Evolutionary conservation across 352 stramenopile species (phyloP).

Genomic region (Phytophthora pini): DNA sequence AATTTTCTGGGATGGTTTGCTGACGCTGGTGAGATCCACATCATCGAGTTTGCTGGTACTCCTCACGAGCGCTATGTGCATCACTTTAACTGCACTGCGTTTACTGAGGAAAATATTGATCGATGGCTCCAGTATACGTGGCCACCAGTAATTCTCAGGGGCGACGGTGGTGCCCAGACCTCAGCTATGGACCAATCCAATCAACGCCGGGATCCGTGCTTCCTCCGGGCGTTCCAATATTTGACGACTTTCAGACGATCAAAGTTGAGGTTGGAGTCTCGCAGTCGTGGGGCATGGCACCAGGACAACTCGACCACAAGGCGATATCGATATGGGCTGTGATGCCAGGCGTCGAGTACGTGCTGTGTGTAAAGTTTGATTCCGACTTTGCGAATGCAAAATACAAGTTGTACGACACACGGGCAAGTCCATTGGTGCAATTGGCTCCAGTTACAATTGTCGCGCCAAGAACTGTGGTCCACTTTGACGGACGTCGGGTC

Average conservation of each 20-base stretch:
- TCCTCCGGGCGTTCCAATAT: too few species aligned
- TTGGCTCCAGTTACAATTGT: too few species aligned
- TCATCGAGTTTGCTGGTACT: slow-evolving; percentile 44
- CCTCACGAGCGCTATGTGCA: slow-evolving; percentile 28
- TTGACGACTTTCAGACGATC: too few species aligned
- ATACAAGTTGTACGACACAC: too few species aligned
- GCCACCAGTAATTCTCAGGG: slow-evolving; percentile 38
- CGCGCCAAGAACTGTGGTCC: too few species aligned
- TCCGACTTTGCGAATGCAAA: too few species aligned
- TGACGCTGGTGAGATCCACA: slow-evolving; percentile 43
- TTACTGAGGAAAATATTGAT: slow-evolving; percentile 8
- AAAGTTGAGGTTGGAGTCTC: slow-evolving; percentile 22
- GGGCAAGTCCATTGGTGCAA: too few species aligned
- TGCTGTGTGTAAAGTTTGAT: slow-evolving; percentile 14
- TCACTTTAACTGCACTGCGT: slow-evolving; percentile 10
- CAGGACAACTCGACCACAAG: slow-evolving; percentile 49
- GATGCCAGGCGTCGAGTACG: slow-evolving; percentile 51
- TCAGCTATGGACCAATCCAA: too few species aligned
- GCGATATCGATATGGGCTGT: slow-evolving; percentile 33
- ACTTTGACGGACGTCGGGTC: too few species aligned
- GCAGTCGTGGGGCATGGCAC: slow-evolving; percentile 42
- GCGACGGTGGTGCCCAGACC: too few species aligned
- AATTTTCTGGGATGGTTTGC: slow-evolving; percentile 48
- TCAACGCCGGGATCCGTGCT: too few species aligned
- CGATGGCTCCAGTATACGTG: slow-evolving; percentile 23